Evolutionary conservation across 495 filamentous ascomycete genomes (phyloP).

Genomic region (Parathielavia hyrcaniae): DNA sequence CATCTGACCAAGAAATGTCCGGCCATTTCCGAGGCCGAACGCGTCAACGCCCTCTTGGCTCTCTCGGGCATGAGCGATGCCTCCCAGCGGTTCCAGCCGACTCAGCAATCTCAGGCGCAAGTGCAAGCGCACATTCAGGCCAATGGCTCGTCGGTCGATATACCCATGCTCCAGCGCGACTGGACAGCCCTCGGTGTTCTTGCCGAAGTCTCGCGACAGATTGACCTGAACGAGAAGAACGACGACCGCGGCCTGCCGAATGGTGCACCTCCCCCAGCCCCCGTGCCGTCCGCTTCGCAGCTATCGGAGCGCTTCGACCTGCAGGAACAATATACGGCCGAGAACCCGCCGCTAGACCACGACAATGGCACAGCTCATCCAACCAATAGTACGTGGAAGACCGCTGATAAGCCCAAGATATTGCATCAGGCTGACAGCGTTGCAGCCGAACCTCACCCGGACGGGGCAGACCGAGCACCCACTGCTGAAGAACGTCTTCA

Average conservation of each 20-base stretch:
- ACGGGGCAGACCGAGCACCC: slow-evolving; percentile 21
- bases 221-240: slow-evolving; percentile 50
- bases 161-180: slow-evolving; percentile 30
- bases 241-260: slow-evolving; percentile 34
- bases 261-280: neutral
- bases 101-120: slow-evolving; percentile 22
- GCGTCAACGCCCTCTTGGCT: slow-evolving; percentile 56
- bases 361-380: slow-evolving; percentile 32
- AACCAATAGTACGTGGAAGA: slow-evolving; percentile 30
- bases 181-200: slow-evolving; percentile 74
- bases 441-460: slow-evolving; percentile 10
- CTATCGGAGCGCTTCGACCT: slow-evolving; percentile 38
- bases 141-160: slow-evolving; percentile 28
- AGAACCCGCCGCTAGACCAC: slow-evolving; percentile 40
- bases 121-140: slow-evolving; percentile 38
- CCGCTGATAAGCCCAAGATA: neutral
- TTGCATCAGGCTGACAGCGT: slow-evolving; percentile 2
- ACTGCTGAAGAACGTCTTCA: slow-evolving; percentile 38
- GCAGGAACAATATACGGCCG: slow-evolving; percentile 46
- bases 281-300: slow-evolving; percentile 12
- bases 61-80: slow-evolving; percentile 38
- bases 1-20: slow-evolving; percentile 80
- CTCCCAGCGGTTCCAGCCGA: slow-evolving; percentile 26
- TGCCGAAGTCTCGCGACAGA: slow-evolving; percentile 73
- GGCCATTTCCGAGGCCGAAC: slow-evolving; percentile 59